A percentile compares a stretch with the other conserved stretches of the same genome.
Conservation (phyloP, 371 early-diverging fungal genomes). For the Apophysomyces ossiformis region DNA sequence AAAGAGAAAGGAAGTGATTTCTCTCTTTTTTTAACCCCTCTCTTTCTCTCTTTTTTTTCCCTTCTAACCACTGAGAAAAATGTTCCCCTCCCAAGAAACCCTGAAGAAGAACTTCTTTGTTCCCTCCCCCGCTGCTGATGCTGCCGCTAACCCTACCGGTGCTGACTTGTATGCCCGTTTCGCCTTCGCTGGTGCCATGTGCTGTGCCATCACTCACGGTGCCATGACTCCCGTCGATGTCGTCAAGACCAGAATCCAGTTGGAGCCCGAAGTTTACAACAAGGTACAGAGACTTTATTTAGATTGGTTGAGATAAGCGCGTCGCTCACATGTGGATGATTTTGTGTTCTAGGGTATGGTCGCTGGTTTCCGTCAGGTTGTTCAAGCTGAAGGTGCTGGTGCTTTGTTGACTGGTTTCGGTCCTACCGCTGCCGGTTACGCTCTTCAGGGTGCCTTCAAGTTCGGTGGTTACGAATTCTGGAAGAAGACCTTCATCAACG, state of each 20-base stretch:
- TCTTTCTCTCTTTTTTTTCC: background rate
- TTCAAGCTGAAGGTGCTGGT: conserved; percentile 63
- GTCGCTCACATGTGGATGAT: background rate
- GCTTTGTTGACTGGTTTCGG: conserved; percentile 80
- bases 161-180: conserved; percentile 70
- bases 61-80: conserved; percentile 10
- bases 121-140: conserved; percentile 52
- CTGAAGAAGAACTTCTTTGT: conserved; percentile 52
- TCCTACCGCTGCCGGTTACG: conserved; percentile 89
- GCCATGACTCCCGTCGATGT: conserved; percentile 66
- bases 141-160: conserved; percentile 63
- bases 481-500: conserved; percentile 71
- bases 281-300: conserved; percentile 30
- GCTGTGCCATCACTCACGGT: conserved; percentile 74
- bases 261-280: conserved; percentile 68
- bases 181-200: conserved; percentile 75
- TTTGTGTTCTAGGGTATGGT: conserved; percentile 45
- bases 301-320: background rate
- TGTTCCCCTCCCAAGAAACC: conserved; percentile 51
- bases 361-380: conserved; percentile 67
- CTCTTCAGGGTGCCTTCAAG: conserved; percentile 87
- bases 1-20: background rate
- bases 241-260: conserved; percentile 72
- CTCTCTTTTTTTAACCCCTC: background rate
- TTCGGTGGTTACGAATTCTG: conserved; percentile 89